Evolutionary conservation across 805 yeast species (phyloP).

Genomic region (Candida vaughaniae): DNA sequence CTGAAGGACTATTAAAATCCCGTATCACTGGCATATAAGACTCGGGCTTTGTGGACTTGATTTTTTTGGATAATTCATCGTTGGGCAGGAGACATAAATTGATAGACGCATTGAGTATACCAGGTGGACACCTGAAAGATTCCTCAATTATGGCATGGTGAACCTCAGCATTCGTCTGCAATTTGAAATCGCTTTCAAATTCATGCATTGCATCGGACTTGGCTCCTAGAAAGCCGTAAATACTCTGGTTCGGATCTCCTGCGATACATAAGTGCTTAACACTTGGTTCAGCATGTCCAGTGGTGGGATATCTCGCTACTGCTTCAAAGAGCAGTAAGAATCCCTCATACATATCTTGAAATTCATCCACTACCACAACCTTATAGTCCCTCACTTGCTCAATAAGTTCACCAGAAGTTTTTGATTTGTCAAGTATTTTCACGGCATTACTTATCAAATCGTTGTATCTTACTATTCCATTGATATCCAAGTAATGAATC

Average conservation of each 20-base stretch:
- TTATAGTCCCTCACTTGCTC: slow-evolving; percentile 23
- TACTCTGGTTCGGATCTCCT: slow-evolving; percentile 71
- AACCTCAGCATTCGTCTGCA: slow-evolving; percentile 10
- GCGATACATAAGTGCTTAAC: slow-evolving; percentile 60
- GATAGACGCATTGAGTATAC: slow-evolving; percentile 47
- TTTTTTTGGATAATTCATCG: background rate
- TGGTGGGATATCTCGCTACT: slow-evolving; percentile 35
- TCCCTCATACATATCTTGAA: slow-evolving; percentile 64
- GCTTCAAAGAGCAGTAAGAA: slow-evolving; percentile 44
- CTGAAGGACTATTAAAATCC: slow-evolving; percentile 18
- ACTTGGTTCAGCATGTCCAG: slow-evolving; percentile 8
- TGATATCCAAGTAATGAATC: slow-evolving; percentile 26
- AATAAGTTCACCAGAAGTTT: background rate
- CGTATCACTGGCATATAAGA: slow-evolving; percentile 24
- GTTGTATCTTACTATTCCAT: slow-evolving; percentile 35
- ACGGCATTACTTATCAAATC: slow-evolving; percentile 35
- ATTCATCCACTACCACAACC: slow-evolving; percentile 64
- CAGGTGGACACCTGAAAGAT: slow-evolving; percentile 63
- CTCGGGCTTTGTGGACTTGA: slow-evolving; percentile 17
- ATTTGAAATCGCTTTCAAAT: slow-evolving; percentile 21
- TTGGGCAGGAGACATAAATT: slow-evolving; percentile 8
- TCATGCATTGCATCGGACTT: slow-evolving; percentile 32
- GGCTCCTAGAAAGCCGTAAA: slow-evolving; percentile 65
- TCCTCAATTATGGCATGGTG: slow-evolving; percentile 42
- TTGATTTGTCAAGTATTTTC: slow-evolving; percentile 24